Evolutionary conservation across 2,329 filamentous ascomycete species (phyloP).

Genomic region (Sarocladium strictum): DNA sequence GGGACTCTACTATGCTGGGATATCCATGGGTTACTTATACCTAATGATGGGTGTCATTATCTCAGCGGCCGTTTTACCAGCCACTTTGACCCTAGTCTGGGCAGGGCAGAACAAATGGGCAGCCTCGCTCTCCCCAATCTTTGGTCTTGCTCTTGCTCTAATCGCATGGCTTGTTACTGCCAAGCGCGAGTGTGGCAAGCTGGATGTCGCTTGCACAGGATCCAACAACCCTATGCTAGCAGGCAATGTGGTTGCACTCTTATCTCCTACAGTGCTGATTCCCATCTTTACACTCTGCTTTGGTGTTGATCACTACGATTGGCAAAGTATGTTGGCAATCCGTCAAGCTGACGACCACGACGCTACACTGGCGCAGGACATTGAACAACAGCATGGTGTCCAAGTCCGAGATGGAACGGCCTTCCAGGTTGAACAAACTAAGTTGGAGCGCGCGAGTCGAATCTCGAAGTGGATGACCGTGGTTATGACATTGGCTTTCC

Average conservation of each 20-base stretch:
- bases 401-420: conserved; percentile 19
- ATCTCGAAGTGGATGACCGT: conserved; percentile 33
- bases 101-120: conserved; percentile 65
- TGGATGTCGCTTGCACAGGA: conserved; percentile 70
- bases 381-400: conserved; percentile 18
- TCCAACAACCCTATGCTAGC: conserved; percentile 82
- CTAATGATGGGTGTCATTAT: conserved; percentile 84
- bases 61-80: conserved; percentile 70
- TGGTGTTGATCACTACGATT: conserved; percentile 70
- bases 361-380: conserved; percentile 48
- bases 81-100: conserved; percentile 72
- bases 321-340: conserved; percentile 75
- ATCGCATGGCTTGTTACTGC: conserved; percentile 68
- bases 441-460: conserved; percentile 47
- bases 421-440: conserved; percentile 39
- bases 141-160: conserved; percentile 59
- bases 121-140: conserved; percentile 56
- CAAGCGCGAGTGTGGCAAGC: conserved; percentile 58
- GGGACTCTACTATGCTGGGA: conserved; percentile 61
- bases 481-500: conserved; percentile 54
- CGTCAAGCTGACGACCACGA: conserved; percentile 74
- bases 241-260: conserved; percentile 75
- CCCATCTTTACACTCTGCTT: conserved; percentile 64
- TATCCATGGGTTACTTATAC: conserved; percentile 79
- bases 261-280: conserved; percentile 66